Evolutionary conservation across 78 protist species (phyloP), one percentile per base, ranked within the genome.

Genomic region (Dictyostelium intermedium): DNA sequence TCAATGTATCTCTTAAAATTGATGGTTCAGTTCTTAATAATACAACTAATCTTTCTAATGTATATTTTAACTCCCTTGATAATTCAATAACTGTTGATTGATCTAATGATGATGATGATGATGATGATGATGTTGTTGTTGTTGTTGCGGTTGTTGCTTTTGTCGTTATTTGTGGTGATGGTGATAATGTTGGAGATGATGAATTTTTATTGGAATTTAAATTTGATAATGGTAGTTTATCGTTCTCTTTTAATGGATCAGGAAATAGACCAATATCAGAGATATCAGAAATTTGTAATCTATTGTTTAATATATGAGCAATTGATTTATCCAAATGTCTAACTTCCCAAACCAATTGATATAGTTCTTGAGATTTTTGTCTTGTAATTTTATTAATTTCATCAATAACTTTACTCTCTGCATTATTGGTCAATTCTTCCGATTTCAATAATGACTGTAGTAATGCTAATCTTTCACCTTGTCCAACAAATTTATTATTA

Each of bases 321-420:
- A 86, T 86, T 41, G 92, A 82, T 61, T 86, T 86, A 47, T 86
- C 92, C 1, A 86, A 56, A 47, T 86, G 72, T 47, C 92, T 47
- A 47, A 86, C 92, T 77, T 86, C 92, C 92, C 92, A 86, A 61
- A 86, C 85, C 50, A 77, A 86, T 41, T 86, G 92, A 86, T 86
- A 86, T 27, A 86, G 43, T 43, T 86, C 92, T 41, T 86, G 73
- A 20, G 92, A 86, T 61, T 63, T 86, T 39, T 77, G 84, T 30
- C 80, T 32, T 7, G 92, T 86, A 27, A 69, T 35, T 30, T 77
- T 77, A 41, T 86, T 86, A 32, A 86, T 86, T 61, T 86, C 92
- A 77, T 78, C 84, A 13, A 78, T 78, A 4, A 86, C 92, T 72
- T 86, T 86, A 41, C 84, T 47, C 61, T 86, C 92, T 16, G 92